These are phyloP conservation scores for Candolleomyces eurysporus DNA, from an alignment of 768 basidiomycete species.

Conservation along the genomic window DNA sequence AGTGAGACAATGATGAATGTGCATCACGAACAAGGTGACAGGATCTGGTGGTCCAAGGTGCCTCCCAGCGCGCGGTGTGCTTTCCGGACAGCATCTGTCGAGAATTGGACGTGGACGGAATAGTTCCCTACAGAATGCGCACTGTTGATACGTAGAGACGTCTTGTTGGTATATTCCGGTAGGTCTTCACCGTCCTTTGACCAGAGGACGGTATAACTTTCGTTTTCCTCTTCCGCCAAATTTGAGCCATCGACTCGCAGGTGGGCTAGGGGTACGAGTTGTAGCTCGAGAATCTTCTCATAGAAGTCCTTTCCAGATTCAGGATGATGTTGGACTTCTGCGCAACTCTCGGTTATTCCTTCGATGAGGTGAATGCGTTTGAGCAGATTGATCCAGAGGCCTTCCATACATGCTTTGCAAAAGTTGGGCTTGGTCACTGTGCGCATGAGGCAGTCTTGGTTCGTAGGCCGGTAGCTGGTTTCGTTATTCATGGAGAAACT, in stretches of 20 bases:
- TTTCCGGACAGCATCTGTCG: constrained; percentile 55
- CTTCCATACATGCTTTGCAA: constrained; percentile 73
- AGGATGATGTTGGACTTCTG: constrained; percentile 1
- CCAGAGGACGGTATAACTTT: constrained; percentile 58
- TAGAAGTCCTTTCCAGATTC: constrained; percentile 10
- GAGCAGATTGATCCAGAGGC: constrained; percentile 68
- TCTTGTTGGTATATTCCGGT: constrained; percentile 48
- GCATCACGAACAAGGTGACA: constrained; percentile 1
- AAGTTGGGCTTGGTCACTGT: constrained; percentile 66
- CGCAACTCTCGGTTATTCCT: constrained; percentile 40
- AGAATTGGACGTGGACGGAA: constrained; percentile 45
- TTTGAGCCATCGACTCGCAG: constrained; percentile 28
- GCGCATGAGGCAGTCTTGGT: constrained; percentile 83
- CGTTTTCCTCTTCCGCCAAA: constrained; percentile 13
- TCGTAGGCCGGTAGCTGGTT: constrained; percentile 78
- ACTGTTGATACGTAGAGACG: constrained; percentile 40
- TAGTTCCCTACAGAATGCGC: constrained; percentile 39
- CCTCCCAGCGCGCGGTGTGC: constrained; percentile 34
- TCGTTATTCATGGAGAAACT: constrained; percentile 64
- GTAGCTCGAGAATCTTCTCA: constrained; percentile 38
- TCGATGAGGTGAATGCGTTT: constrained; percentile 63
- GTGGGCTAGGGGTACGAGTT: constrained; percentile 62
- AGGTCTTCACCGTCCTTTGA: constrained; percentile 43
- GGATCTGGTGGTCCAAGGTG: constrained; percentile 21
- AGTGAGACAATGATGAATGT: background rate